phyloP scores from a whole-genome alignment of 345 rosid species.

The Brassica cretica region DNA sequence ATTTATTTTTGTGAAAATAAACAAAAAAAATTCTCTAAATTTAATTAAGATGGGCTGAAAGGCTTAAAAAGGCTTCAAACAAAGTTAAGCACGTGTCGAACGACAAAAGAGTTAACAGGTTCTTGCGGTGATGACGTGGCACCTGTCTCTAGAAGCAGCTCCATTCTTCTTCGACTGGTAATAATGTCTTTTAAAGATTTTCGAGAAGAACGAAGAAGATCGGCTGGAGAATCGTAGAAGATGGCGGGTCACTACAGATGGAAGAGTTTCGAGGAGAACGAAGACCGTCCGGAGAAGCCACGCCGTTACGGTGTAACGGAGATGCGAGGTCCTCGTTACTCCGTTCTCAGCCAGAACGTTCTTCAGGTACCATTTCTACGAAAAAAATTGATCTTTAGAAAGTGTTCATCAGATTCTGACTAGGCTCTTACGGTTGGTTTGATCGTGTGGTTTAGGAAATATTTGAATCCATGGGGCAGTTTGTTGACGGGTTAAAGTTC shows the following conservation, averaged over 20 bases:
- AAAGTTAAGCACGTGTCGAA: not conserved
- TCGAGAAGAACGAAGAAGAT: not conserved
- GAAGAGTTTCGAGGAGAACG: constrained; percentile 78
- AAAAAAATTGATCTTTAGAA: not conserved
- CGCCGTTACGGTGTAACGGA: constrained; percentile 89
- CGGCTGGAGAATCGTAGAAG: constrained; percentile 4
- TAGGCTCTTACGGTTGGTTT: not conserved
- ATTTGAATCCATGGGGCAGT: constrained; percentile 75
- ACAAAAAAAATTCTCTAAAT: not conserved
- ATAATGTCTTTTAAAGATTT: not conserved
- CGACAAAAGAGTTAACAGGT: not conserved
- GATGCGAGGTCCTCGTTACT: constrained; percentile 78
- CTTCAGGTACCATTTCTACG: constrained; percentile 52
- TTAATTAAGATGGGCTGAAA: constrained; percentile 9
- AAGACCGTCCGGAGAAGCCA: constrained; percentile 92
- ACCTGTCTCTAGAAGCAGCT: constrained; percentile 52
- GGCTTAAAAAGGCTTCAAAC: constrained; percentile 6
- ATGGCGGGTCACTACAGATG: constrained; percentile 61
- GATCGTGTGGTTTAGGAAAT: constrained; percentile 54
- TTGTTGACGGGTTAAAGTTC: constrained; percentile 62
- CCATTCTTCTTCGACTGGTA: constrained; percentile 32
- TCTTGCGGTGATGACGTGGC: constrained; percentile 30
- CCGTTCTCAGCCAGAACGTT: constrained; percentile 56
- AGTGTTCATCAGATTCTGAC: not conserved
- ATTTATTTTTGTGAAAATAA: no score